Evolutionary conservation across 1,284 basidiomycete genomes (phyloP), one percentile per base, ranked within the genome.

Genomic region (Tausonia pullulans): DNA sequence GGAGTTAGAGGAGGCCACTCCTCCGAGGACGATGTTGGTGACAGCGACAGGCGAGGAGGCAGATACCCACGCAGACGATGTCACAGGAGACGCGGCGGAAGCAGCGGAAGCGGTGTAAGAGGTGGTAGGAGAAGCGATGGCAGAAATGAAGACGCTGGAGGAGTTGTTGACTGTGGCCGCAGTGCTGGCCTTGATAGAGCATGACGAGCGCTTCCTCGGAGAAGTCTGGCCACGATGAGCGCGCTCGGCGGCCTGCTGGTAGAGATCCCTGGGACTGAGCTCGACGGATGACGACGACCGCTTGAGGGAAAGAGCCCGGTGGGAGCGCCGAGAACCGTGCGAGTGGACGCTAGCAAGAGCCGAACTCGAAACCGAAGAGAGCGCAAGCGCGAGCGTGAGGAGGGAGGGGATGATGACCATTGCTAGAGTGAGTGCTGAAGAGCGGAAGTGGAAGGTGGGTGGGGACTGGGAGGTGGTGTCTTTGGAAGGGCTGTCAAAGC

Each of bases 21-120:
- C 27, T 43, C n/a, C 27, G 45, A 55, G 54, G 46, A 45, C 52
- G 11, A 44, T 10, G 39, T 54, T 13, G 45, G 50, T 7, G 41
- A 27, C 39, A 6, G 59, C 39, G 41, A 48, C 56, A 49, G 63
- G 49, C 6, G 65, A 55, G 40, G 65, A 63, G 11, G 66, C 53
- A 10, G 67, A 57, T 5, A 60, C 52, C 2, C 64, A 48, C 46
- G 68, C 50, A 40, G 50, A 39, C 5, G 62, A 58, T 27, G 66
- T 66, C 3, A 66, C 46, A 13, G 67, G 54, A 48, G 61, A 61
- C 3, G 63, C 60, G 50, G 51, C 46, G 4, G 41, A 40, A 43
- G 60, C 54, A 8, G 51, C 46, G 4, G 41, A 40, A 43, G 60
- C 54, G 3, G 27, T 45, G 5, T 50, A 4, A 44, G 60, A 52